Conservation (phyloP, 2,329 filamentous ascomycete genomes). For the Trematosphaeria pertusa region DNA sequence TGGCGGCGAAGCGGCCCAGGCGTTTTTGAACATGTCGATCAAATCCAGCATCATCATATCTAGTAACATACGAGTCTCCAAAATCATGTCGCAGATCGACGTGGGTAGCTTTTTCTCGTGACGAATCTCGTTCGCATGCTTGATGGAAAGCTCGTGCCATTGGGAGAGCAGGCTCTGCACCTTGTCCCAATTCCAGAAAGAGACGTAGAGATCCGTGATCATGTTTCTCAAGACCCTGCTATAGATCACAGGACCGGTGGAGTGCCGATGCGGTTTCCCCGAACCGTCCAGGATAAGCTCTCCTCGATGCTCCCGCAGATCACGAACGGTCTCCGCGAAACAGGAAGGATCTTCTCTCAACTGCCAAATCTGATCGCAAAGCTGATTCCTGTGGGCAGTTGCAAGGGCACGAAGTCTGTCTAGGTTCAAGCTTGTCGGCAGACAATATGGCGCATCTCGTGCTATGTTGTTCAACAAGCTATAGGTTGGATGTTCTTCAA, state of each 20-base stretch:
- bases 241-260: neutral
- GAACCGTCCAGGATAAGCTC: constrained; percentile 1
- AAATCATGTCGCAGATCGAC: neutral
- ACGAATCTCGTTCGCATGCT: neutral
- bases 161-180: constrained; percentile 1
- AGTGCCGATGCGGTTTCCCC: neutral
- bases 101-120: neutral
- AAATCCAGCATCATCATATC: neutral
- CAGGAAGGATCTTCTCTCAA: constrained; percentile 67
- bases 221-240: neutral
- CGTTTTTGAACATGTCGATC: neutral
- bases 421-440: constrained; percentile 57
- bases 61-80: neutral
- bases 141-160: neutral
- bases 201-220: constrained; percentile 1
- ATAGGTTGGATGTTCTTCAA: too few relatives aligned
- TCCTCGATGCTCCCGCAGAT: constrained; percentile 55
- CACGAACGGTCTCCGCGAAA: constrained; percentile 55
- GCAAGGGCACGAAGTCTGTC: constrained; percentile 54
- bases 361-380: constrained; percentile 62
- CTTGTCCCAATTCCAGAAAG: constrained; percentile 7
- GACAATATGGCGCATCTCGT: constrained; percentile 60
- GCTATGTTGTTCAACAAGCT: constrained; percentile 33
- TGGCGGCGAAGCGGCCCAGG: neutral
- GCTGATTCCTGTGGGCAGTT: constrained; percentile 44